These are phyloP conservation scores for Penicillium sp. DNA, from an alignment of 2,329 filamentous ascomycete species.

Conservation along the genomic window DNA sequence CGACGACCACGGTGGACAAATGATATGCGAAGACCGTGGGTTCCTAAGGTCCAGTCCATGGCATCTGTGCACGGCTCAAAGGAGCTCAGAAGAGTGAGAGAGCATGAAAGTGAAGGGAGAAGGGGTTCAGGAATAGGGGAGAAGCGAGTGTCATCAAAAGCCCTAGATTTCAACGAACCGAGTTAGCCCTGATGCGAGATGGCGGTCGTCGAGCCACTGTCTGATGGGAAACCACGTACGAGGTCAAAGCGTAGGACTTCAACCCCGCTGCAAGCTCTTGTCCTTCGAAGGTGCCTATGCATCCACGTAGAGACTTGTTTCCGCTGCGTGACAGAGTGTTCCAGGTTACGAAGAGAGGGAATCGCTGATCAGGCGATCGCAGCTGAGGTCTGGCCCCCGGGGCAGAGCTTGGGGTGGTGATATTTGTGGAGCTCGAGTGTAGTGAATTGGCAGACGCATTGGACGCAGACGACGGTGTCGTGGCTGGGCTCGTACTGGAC, in stretches of 20 bases:
- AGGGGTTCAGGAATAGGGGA: conserved; percentile 57
- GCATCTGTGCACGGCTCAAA: conserved; percentile 75
- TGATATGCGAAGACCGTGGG: conserved; percentile 82
- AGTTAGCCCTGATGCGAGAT: background rate
- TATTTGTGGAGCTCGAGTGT: conserved; percentile 41
- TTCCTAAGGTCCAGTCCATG: conserved; percentile 84
- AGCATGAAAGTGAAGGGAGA: conserved; percentile 51
- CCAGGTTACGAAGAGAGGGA: conserved; percentile 93
- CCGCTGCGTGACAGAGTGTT: conserved; percentile 69
- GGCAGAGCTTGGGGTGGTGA: conserved; percentile 49
- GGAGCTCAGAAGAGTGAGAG: conserved; percentile 80
- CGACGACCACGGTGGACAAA: conserved; percentile 74
- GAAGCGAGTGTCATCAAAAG: conserved; percentile 66
- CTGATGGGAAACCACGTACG: conserved; percentile 50
- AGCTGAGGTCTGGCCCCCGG: conserved; percentile 4
- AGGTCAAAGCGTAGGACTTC: conserved; percentile 78
- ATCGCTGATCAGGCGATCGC: conserved; percentile 48
- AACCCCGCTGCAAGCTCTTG: conserved; percentile 74
- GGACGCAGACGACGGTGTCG: conserved; percentile 49
- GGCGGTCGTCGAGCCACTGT: background rate
- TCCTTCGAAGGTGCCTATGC: conserved; percentile 91
- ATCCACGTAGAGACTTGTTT: conserved; percentile 76
- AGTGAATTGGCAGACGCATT: conserved; percentile 51
- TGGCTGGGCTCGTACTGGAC: conserved; percentile 36
- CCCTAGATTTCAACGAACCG: conserved; percentile 42